Conservation (phyloP, 352 stramenopile genomes). For the Phytophthora chlamydospora region DNA sequence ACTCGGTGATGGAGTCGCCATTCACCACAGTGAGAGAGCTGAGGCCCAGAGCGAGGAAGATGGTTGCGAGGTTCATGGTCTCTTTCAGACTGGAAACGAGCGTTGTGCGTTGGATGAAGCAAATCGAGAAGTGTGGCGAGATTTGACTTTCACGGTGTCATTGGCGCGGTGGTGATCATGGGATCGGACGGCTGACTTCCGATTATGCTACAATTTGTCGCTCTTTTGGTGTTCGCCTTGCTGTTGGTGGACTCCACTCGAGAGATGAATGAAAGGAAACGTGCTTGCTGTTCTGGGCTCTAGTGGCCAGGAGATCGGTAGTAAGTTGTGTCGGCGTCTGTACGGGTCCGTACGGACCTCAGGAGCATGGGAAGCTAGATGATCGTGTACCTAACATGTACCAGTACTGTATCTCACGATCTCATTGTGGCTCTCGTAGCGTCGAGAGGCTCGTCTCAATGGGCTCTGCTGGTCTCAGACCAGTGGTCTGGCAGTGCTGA, state of each 20-base stretch:
- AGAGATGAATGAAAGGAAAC: background rate
- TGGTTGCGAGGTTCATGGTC: conserved; percentile 20
- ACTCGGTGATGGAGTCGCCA: conserved; percentile 25
- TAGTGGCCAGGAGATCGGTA: no score
- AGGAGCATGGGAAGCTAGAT: background rate
- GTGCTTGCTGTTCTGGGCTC: background rate
- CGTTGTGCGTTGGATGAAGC: background rate
- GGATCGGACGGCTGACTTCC: conserved; percentile 2
- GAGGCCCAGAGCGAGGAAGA: conserved; percentile 17
- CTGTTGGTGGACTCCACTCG: no score
- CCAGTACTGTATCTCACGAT: conserved; percentile 3
- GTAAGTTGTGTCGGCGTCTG: no score
- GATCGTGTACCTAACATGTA: no score
- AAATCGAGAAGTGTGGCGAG: conserved; percentile 6
- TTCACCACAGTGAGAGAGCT: conserved; percentile 16
- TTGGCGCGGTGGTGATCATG: conserved; percentile 2
- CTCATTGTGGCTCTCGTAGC: conserved; percentile 8
- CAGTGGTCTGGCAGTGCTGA: no score
- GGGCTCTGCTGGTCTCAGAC: no score
- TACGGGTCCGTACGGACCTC: background rate
- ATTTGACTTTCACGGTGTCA: background rate
- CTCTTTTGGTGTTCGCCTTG: conserved; percentile 17
- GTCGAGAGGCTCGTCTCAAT: background rate
- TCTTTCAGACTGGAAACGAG: background rate
- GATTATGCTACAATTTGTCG: conserved; percentile 8